Evolutionary conservation across 768 basidiomycete genomes (phyloP).

Genomic region (Hysterangium stoloniferum): DNA sequence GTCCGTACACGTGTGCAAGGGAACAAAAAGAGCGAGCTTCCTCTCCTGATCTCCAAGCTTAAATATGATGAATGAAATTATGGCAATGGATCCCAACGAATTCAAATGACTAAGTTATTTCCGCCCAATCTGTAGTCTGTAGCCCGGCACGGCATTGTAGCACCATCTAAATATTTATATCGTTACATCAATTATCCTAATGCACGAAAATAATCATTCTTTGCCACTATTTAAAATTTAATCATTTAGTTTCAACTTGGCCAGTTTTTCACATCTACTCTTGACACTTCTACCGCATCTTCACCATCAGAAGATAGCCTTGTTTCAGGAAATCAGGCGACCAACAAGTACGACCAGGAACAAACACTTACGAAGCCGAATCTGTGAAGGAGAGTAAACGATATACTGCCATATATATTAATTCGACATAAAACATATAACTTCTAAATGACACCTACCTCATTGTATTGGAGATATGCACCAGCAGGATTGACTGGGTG

Average conservation of each 20-base stretch:
- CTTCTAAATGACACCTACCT: constrained; percentile 30
- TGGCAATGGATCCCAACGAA: too few species aligned
- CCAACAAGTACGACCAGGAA: not conserved
- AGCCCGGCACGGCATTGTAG: too few species aligned
- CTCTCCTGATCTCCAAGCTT: constrained; percentile 19
- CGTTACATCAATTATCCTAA: too few species aligned
- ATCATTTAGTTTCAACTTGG: too few species aligned
- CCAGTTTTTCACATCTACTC: not conserved
- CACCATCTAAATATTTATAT: too few species aligned
- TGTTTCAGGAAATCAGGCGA: not conserved
- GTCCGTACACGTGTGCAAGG: constrained; percentile 51
- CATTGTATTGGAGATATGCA: constrained; percentile 43
- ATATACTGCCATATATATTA: constrained; percentile 39
- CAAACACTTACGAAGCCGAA: constrained; percentile 34
- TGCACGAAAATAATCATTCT: too few species aligned
- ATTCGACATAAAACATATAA: not conserved
- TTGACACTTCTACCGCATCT: constrained; percentile 29
- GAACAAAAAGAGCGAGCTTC: constrained; percentile 46
- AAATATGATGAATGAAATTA: too few species aligned
- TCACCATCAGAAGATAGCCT: constrained; percentile 47
- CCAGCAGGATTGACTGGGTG: constrained; percentile 24
- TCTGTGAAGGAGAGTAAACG: constrained; percentile 51
- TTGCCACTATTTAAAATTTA: too few species aligned
- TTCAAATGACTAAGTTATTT: not conserved
- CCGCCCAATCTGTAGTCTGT: too few species aligned